Evolutionary conservation across 2,329 filamentous ascomycete species (phyloP).

Genomic region (Passalora sequoiae): DNA sequence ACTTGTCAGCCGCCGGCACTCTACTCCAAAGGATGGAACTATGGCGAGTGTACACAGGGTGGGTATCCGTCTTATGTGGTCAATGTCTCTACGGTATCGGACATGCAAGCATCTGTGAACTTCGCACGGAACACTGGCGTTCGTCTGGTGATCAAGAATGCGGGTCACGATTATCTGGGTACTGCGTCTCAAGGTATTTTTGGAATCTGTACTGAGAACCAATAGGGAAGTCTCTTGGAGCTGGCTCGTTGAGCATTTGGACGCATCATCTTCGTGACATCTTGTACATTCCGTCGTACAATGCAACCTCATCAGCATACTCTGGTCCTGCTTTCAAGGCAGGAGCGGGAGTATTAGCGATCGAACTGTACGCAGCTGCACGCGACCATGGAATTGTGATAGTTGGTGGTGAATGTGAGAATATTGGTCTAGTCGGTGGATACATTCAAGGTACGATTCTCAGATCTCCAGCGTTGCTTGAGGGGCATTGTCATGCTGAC

Average conservation of each 20-base stretch:
- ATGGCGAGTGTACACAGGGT: constrained; percentile 19
- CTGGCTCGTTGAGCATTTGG: constrained; percentile 54
- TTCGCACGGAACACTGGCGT: constrained; percentile 20
- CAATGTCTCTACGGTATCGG: constrained; percentile 17
- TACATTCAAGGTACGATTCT: constrained; percentile 1
- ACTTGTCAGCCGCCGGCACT: neutral
- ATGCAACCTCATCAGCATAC: constrained; percentile 39
- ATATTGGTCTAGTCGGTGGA: constrained; percentile 35
- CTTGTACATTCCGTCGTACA: constrained; percentile 35
- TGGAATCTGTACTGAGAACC: neutral
- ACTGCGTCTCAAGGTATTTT: neutral
- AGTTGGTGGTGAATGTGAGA: constrained; percentile 50
- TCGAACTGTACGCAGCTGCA: constrained; percentile 44
- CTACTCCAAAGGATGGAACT: neutral
- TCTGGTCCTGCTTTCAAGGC: constrained; percentile 48
- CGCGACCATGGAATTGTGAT: constrained; percentile 44
- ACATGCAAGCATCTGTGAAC: constrained; percentile 21
- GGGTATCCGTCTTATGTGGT: constrained; percentile 23
- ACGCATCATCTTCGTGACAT: constrained; percentile 51
- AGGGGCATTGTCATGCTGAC: no score
- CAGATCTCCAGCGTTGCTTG: no score
- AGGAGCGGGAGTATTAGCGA: constrained; percentile 50
- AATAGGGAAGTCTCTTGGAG: constrained; percentile 57
- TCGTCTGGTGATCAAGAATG: constrained; percentile 16
- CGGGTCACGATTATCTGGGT: constrained; percentile 14